phyloP scores from a whole-genome alignment of 805 yeast genomes.

The Priceomyces carsonii region DNA sequence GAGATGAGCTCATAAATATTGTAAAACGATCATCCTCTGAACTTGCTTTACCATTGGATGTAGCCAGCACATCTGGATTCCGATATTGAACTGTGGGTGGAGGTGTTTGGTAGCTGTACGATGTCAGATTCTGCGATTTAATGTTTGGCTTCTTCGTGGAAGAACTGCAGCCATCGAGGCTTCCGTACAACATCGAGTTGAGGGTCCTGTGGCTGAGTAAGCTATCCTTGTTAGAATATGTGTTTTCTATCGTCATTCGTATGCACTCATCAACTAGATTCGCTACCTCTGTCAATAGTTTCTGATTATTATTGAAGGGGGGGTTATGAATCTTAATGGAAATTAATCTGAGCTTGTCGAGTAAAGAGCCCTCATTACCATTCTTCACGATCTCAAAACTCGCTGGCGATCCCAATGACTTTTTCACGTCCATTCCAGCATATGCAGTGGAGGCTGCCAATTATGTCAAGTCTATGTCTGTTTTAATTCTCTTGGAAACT shows the following conservation, averaged over 20 bases:
- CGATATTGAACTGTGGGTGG: background rate
- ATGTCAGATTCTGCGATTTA: background rate
- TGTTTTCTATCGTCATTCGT: background rate
- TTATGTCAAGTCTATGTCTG: no score
- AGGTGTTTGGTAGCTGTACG: background rate
- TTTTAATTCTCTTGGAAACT: no score
- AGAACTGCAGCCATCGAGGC: background rate
- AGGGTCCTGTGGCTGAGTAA: slow-evolving; percentile 1
- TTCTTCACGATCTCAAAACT: no score
- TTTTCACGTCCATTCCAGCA: no score
- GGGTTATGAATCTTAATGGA: no score
- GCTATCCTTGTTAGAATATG: background rate
- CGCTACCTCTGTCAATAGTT: no score
- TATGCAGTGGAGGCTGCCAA: no score
- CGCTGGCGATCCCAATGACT: no score
- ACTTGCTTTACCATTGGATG: background rate
- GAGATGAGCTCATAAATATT: background rate
- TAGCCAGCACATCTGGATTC: background rate
- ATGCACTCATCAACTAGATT: slow-evolving; percentile 1
- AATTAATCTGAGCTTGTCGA: no score
- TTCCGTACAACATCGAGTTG: background rate
- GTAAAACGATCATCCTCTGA: background rate
- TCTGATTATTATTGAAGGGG: no score
- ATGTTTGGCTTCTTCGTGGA: background rate
- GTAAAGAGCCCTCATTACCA: no score